These are phyloP conservation scores for Pythium rhizo-oryzae DNA, from an alignment of 352 stramenopile species.

Conservation along the genomic window DNA sequence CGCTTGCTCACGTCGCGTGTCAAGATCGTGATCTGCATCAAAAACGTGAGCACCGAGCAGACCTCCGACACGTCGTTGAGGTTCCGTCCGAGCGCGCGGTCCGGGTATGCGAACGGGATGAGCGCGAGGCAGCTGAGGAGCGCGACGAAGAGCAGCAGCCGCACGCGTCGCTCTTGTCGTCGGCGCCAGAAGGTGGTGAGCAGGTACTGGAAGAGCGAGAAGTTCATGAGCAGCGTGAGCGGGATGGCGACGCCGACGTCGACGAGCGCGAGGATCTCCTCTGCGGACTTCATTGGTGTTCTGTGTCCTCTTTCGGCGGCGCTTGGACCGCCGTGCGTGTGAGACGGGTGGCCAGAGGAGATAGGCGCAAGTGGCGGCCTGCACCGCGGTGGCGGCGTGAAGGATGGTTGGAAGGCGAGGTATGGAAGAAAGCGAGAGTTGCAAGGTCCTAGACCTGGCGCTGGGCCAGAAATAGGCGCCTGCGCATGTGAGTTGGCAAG, in stretches of 20 bases:
- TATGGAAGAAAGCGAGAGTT: no score
- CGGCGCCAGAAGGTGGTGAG: slow-evolving; percentile 7
- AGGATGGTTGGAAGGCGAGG: no score
- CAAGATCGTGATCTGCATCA: slow-evolving; percentile 41
- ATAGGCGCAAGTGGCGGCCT: no score
- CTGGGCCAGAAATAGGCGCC: no score
- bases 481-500: no score
- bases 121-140: slow-evolving; percentile 1
- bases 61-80: slow-evolving; percentile 41
- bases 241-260: neutral
- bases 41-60: slow-evolving; percentile 38
- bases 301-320: no score
- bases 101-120: slow-evolving; percentile 19
- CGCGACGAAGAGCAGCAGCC: neutral
- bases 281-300: neutral
- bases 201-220: slow-evolving; percentile 39
- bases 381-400: no score
- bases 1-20: slow-evolving; percentile 32
- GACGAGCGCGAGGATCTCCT: slow-evolving; percentile 8
- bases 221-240: slow-evolving; percentile 33
- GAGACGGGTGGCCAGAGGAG: no score
- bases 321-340: no score
- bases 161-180: slow-evolving; percentile 3
- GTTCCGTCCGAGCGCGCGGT: neutral
- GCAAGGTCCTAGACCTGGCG: no score